Base-by-base conservation (phyloP, 192 early-diverging fungal species). In the Coemansia sp. region DNA sequence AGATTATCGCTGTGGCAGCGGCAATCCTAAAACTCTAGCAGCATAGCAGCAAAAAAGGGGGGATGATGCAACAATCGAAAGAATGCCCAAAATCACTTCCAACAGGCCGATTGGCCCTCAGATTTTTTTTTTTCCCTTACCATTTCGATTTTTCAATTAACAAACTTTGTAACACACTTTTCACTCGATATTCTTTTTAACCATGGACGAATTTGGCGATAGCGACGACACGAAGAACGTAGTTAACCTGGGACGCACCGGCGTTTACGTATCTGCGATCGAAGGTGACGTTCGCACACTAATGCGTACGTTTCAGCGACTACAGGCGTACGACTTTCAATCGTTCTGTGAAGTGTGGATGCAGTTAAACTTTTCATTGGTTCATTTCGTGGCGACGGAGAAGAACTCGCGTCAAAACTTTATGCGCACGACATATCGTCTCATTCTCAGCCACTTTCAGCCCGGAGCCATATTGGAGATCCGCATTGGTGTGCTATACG, bases 351-450 rank as follows among this genome's bases (percentile, higher is more conserved):
- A 81, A n/a, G 71, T 85, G 24, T 87, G 86, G 86, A 82, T 77
- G 63, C 72, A 75, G 48, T 73, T 75, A 6, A 78, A 85, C 66
- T 87, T 87, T 75, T 84, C 84, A 40, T 77, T 85, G 35, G 79
- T 87, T 14, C 86, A 87, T 59, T 87, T 87, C 73, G 86, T 82
- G 21, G 84, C 84, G 39, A 78, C 86, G 11, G 86, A 87, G 42
- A 86, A 84, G 72, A 73, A 83, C 63, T 83, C 84, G 53, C 79
- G 86, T 17, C 71, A 80, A 51, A 71, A 78, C 68, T 85, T 87
- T 70, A 85, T 87, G 84, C 84, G 84, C 36, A 70, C 76, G 5
- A 50, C 82, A 21, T 86, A 85, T 67, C 75, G 85, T 40, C 66
- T 79, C 39, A 67, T 83, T 21, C 75, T 85, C 29, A 66, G 75